phyloP scores from a whole-genome alignment of 805 yeast genomes.

The Kluyveromyces lactis region DNA sequence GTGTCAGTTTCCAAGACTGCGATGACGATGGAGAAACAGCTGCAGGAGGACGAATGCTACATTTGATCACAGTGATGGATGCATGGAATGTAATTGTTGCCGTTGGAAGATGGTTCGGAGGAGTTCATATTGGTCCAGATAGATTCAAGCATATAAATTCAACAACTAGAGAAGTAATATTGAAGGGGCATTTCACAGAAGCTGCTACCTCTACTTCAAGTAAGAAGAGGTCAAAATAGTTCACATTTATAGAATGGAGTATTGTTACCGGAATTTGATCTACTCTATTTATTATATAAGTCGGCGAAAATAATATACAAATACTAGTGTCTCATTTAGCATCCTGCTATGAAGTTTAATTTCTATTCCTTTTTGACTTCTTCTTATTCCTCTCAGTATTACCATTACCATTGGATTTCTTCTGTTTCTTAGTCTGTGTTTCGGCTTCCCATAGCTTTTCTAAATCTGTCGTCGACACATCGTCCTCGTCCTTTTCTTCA shows the following conservation, averaged over 20 bases:
- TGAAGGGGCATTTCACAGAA: slow-evolving; percentile 47
- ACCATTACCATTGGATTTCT: not conserved
- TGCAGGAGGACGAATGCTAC: slow-evolving; percentile 83
- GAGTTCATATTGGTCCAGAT: slow-evolving; percentile 85
- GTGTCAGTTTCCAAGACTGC: slow-evolving; percentile 64
- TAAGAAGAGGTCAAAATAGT: slow-evolving; percentile 10
- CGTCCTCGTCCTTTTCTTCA: slow-evolving; percentile 6
- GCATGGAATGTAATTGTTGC: slow-evolving; percentile 74
- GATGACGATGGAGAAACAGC: slow-evolving; percentile 98
- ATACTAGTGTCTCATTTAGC: no score
- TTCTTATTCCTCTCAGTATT: not conserved
- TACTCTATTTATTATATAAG: no score
- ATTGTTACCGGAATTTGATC: no score
- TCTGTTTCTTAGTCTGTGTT: slow-evolving; percentile 9
- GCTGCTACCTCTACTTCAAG: slow-evolving; percentile 1
- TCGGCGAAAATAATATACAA: no score
- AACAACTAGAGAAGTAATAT: slow-evolving; percentile 76
- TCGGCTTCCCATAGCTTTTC: slow-evolving; percentile 23
- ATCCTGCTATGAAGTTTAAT: no score
- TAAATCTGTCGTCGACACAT: slow-evolving; percentile 9
- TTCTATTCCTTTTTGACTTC: not conserved
- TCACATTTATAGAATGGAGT: no score
- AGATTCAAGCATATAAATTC: slow-evolving; percentile 89
- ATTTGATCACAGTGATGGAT: slow-evolving; percentile 69
- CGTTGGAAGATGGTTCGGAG: slow-evolving; percentile 91